Evolutionary conservation across 345 rosid species (phyloP), one percentile per base, ranked within the genome.

Genomic region (Hibiscus tridactylites): DNA sequence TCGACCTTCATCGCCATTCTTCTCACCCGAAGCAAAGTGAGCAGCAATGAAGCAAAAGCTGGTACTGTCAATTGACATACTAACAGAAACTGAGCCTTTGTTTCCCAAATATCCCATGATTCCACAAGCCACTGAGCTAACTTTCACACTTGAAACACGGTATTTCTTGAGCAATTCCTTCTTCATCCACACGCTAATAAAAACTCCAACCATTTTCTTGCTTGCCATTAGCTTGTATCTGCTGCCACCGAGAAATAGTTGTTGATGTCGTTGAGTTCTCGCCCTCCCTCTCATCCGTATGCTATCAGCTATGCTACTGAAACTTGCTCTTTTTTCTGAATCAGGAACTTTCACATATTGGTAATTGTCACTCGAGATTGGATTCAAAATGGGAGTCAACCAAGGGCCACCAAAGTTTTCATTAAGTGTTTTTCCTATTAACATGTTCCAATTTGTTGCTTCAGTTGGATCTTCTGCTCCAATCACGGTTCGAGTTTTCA

Each of bases 131-230:
- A 90, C 90, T 0, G 95, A 83, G 62, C 86, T 81, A 16, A 82
- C 83, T 65, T 79, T 86, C 26, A 83, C 85, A 47, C 87, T 81
- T 4, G 92, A 86, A 72, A 87, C 65, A 50, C 77, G 63, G 65
- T 83, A 80, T 57, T 80, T 85, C 17, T 71, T 75, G 12, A 85
- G 79, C 84, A 89, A 64, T 70, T 85, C 85, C 61, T 59, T 83
- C 83, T 77, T 89, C 83, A 89, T 82, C 95, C 95, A 89, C 60
- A 87, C 87, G 56, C 91, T 87, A 46, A 87, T 63, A 58, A 89
- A 86, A 16, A 89, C 85, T 49, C 95, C 91, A 12, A 89, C 91
- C 95, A 89, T 87, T 79, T 87, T 89, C 81, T 85, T 86, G 89
- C 90, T 89, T 11, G 88, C 90, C 81, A 86, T 75, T 66, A 89